Base-by-base conservation (phyloP, 371 early-diverging fungal genomes). In the Thermomucor indicae-seudaticae region DNA sequence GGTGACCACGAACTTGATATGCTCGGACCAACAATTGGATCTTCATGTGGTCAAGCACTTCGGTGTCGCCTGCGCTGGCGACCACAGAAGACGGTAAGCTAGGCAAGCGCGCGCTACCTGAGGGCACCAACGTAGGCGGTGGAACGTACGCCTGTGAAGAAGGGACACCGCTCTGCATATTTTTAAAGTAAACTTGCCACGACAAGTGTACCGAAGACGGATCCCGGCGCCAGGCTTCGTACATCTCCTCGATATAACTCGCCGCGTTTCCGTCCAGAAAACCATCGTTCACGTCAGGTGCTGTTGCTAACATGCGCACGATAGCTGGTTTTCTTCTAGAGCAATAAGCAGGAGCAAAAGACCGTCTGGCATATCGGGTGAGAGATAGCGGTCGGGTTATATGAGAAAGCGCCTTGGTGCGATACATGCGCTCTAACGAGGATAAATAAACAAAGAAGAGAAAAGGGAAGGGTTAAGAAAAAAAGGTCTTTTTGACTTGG, bases 131-230 rank as follows among this genome's bases (percentile, higher is more conserved):
- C 22, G 84, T 88, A 11, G 93, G 95, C 24, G 95, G 89, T 39
- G 91, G 71, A 47, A 80, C 75, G 75, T 88, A 92, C 20, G 93
- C 90, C 46, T 82, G 70, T 7, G 82, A 76, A 16, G 91, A 83
- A 58, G 75, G 60, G 43, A 80, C 79, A 19, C 54, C 54, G 39
- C 35, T 54, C 7, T 41, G 25, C 54, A 54, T 54, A 75, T 96
- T 95, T 62, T 83, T 83, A 64, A 98, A 98, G 78, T 96, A 97
- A n/a, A 92, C 81, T 67, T 92, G 92, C 98, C 98, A 98, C 47
- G 95, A 94, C 45, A 91, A 76, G 68, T 97, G 97, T 11, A 98
- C 98, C 5, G 92, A 89, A 34, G 63, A 69, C n/a, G 98, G 97
- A 57, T 98, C 96, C 58, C 78, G 75, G 39, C 80, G 74, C 92